These are phyloP conservation scores for Flaveria floridana DNA, from an alignment of 140 eudicot species.

Conservation along the genomic window DNA sequence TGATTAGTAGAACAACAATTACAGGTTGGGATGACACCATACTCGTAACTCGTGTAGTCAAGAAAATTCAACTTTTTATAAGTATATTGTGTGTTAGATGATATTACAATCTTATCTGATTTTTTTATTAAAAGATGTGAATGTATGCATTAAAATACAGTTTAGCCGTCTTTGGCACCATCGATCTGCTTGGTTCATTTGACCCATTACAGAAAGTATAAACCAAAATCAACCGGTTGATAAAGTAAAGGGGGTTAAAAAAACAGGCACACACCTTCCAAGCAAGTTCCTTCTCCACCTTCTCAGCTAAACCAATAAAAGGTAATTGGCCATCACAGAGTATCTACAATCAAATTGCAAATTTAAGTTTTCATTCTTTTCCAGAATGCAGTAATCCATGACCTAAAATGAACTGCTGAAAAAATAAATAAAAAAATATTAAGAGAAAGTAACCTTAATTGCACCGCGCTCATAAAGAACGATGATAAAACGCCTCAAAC, in stretches of 20 bases:
- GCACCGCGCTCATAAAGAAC: conserved; percentile 95
- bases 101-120: not conserved
- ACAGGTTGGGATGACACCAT: not conserved
- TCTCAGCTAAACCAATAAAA: conserved; percentile 79
- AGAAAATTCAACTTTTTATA: not conserved
- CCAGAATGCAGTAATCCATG: conserved; percentile 3
- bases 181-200: not conserved
- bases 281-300: conserved; percentile 90
- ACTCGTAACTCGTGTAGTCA: not conserved
- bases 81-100: not conserved
- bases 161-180: not conserved
- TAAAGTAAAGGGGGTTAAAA: not conserved
- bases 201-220: not conserved
- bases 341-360: conserved; percentile 46
- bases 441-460: conserved; percentile 55
- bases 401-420: not conserved
- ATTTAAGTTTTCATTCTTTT: conserved; percentile 14
- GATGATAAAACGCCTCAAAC: conserved; percentile 92
- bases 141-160: not conserved
- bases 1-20: not conserved
- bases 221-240: not conserved
- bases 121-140: not conserved
- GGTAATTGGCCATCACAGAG: conserved; percentile 93
- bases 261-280: conserved; percentile 70
- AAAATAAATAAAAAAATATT: not conserved